Base-by-base conservation (phyloP, 2,329 filamentous ascomycete genomes). In the Alternaria brassicae region DNA sequence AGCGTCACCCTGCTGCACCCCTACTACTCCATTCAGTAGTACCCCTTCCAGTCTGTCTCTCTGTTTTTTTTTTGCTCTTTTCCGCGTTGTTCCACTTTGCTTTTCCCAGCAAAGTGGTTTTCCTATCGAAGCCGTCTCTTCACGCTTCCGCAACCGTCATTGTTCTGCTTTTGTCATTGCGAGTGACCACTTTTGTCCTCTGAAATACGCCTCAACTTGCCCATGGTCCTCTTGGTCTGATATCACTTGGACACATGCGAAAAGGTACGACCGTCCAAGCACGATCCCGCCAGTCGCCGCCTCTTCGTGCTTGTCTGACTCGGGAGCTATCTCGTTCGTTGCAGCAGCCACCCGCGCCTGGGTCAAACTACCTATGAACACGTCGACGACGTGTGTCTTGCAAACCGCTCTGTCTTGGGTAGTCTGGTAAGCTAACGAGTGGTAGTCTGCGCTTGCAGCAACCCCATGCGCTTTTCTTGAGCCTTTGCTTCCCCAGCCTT, bases 381-480 rank as follows among this genome's bases (percentile, higher is more conserved):
- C 76, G 73, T 77, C 72, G 70, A 68, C 68, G 67, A 70, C 71
- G 73, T 77, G 74, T 73, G 73, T 75, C 67, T 70, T 70, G 63
- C 76, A 77, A 78, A 76, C 74, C 58, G 65, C 66, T 44, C 59
- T 66, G 68, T 74, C 72, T 77, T 76, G 69, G 69, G 73, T 67
- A 66, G 70, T 76, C 73, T 76, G 69, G 68, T 67, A 47, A 59
- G 72, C 76, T 78, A 67, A 78, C 73, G 58, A 67, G 68, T 76
- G 66, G 57, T 68, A 78, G 75, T 71, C 66, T 60, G 66, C 65
- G 66, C 72, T 73, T 72, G 69, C 64, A 69, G 65, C 67, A 72
- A 71, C 66, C 58, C 58, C 50, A 61, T 71, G 67, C 68, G 58
- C 67, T 69, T 69, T 60, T 65, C 63, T 63, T 72, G 64, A 65